Conservation (phyloP, 345 rosid genomes). For the Brassica rapa region DNA sequence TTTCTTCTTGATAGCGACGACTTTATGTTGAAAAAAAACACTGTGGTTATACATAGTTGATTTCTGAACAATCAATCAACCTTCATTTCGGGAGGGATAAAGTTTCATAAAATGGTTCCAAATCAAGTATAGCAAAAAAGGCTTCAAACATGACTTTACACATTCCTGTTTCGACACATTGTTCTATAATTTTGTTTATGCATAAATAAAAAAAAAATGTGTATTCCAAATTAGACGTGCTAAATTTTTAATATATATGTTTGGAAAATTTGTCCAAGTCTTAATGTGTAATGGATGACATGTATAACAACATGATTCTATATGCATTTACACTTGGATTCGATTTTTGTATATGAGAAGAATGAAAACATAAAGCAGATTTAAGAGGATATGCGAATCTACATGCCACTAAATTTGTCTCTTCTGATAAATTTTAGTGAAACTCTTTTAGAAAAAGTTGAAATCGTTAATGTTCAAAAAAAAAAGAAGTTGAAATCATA, state of each 20-base stretch:
- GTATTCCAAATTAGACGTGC: not conserved
- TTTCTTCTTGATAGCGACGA: not conserved
- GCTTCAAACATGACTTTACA: slow-evolving; percentile 5
- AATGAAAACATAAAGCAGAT: slow-evolving; percentile 24
- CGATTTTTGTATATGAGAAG: slow-evolving; percentile 6
- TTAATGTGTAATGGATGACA: slow-evolving; percentile 26
- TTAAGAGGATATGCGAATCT: slow-evolving; percentile 32
- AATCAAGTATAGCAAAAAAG: not conserved
- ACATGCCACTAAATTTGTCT: slow-evolving; percentile 14
- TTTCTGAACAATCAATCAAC: slow-evolving; percentile 1
- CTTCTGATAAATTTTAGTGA: not conserved
- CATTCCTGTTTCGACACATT: not conserved
- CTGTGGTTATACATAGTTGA: not conserved
- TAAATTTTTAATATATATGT: not conserved
- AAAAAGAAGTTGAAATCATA: not conserved
- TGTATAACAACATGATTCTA: slow-evolving; percentile 28
- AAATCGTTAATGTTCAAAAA: not conserved
- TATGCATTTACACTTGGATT: slow-evolving; percentile 6
- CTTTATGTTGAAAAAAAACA: not conserved
- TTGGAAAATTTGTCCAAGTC: not conserved
- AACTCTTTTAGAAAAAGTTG: not conserved
- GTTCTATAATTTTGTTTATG: not conserved
- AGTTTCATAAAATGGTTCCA: not conserved
- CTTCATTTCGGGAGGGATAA: not conserved
- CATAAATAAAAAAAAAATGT: not conserved